Percentiles rank a stretch among this genome's conserved stretches.
Conservation (phyloP, 2,329 filamentous ascomycete genomes). For the Trichoderma aggressivum region DNA sequence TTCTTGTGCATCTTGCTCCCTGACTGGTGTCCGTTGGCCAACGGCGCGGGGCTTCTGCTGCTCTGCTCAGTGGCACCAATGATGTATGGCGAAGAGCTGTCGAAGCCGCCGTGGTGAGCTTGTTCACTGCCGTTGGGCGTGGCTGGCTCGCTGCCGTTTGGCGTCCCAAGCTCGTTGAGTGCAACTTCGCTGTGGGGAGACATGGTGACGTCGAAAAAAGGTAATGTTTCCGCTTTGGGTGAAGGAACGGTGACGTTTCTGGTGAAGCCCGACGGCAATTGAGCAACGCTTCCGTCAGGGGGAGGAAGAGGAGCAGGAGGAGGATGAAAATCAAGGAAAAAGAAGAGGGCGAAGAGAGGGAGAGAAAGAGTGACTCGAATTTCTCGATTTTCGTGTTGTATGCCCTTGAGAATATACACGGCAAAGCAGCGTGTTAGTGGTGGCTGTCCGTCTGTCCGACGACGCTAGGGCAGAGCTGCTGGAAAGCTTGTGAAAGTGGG, state of each 20-base stretch:
- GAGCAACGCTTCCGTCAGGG: background rate
- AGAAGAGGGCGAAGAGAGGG: background rate
- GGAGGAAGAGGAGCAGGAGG: background rate
- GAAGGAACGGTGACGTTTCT: conserved; percentile 3
- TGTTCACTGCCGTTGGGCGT: conserved; percentile 19
- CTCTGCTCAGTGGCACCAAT: background rate
- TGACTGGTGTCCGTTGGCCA: conserved; percentile 19
- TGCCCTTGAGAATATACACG: background rate
- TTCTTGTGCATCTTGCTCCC: background rate
- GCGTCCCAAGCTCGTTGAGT: conserved; percentile 24
- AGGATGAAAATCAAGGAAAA: background rate
- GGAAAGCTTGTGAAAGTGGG: conserved; percentile 10
- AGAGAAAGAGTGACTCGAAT: background rate
- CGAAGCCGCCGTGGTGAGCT: conserved; percentile 5
- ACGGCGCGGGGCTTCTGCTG: conserved; percentile 21
- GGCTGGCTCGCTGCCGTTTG: conserved; percentile 22
- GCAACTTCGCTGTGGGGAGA: conserved; percentile 36
- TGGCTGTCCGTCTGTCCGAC: conserved; percentile 4
- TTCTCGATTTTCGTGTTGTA: background rate
- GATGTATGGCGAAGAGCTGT: background rate
- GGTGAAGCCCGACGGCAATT: background rate
- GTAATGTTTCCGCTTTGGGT: background rate
- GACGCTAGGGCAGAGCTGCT: conserved; percentile 6
- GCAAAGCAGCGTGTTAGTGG: background rate
- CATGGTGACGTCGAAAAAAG: conserved; percentile 27